These are phyloP conservation scores for Lotmaria passim DNA, from an alignment of 208 protist genomes.

Conservation along the genomic window DNA sequence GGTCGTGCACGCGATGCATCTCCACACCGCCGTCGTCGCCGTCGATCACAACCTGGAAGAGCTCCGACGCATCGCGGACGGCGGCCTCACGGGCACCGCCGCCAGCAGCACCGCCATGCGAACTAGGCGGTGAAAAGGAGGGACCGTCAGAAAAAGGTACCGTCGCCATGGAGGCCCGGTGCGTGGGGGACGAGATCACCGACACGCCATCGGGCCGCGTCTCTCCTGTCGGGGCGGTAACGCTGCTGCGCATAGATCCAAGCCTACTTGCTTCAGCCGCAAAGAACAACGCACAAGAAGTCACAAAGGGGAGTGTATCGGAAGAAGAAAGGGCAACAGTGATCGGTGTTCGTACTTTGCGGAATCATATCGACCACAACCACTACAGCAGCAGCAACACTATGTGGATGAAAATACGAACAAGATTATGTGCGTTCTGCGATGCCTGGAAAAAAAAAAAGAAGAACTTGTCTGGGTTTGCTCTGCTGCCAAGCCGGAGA, in stretches of 20 bases:
- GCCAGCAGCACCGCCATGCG: neutral
- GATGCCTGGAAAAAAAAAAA: no score
- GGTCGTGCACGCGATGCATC: slow-evolving; percentile 86
- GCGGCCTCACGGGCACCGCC: neutral
- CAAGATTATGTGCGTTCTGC: no score
- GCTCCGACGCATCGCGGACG: slow-evolving; percentile 46
- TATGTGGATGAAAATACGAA: no score
- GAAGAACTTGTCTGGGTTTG: no score
- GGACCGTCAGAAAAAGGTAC: slow-evolving; percentile 18
- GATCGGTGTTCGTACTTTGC: no score
- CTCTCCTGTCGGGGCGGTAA: neutral
- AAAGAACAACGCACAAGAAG: neutral
- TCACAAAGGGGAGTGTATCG: no score
- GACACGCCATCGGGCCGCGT: neutral
- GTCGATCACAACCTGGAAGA: slow-evolving; percentile 91
- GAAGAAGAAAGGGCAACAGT: neutral
- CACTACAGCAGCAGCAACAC: no score
- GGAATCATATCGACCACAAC: no score
- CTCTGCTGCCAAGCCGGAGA: no score
- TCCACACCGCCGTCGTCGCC: slow-evolving; percentile 89
- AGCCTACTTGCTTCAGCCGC: neutral
- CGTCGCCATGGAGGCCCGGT: neutral
- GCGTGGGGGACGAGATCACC: neutral
- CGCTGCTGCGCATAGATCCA: neutral
- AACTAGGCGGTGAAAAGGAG: neutral